Evolutionary conservation across 345 rosid species (phyloP).

Genomic region (Euphorbia pulcherrima): DNA sequence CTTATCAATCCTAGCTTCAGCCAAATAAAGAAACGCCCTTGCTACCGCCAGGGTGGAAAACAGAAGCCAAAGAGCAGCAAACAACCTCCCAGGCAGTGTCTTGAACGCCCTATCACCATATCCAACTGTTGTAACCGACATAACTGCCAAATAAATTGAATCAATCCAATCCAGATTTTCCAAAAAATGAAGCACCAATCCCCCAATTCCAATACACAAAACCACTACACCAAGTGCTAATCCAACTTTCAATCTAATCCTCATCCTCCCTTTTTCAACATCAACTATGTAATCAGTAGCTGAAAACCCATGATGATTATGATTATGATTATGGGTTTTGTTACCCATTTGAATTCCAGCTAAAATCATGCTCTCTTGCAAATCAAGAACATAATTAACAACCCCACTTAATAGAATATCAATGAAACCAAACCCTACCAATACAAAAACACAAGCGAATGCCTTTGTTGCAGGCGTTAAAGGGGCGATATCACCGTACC

Average conservation of each 20-base stretch:
- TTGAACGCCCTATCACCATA: conserved; percentile 51
- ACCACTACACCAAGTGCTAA: conserved; percentile 48
- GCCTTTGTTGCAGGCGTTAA: conserved; percentile 36
- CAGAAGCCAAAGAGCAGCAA: conserved; percentile 49
- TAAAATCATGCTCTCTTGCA: conserved; percentile 46
- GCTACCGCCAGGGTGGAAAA: conserved; percentile 51
- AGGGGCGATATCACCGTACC: conserved; percentile 60
- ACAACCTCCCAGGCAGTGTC: conserved; percentile 41
- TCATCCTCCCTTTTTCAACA: conserved; percentile 44
- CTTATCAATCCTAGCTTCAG: conserved; percentile 45
- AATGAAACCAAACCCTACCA: conserved; percentile 45
- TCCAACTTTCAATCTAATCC: conserved; percentile 43
- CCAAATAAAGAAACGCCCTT: conserved; percentile 43
- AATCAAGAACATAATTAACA: conserved; percentile 40
- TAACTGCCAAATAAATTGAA: conserved; percentile 51
- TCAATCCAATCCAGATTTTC: conserved; percentile 44
- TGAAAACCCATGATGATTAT: conserved; percentile 6
- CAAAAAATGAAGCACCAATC: conserved; percentile 27
- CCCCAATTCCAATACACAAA: conserved; percentile 37
- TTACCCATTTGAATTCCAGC: conserved; percentile 24
- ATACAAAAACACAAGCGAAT: conserved; percentile 37
- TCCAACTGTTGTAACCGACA: conserved; percentile 61
- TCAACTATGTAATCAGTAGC: conserved; percentile 34
- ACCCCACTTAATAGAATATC: conserved; percentile 43
- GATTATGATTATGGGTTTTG: not conserved